Conservation (phyloP, 768 basidiomycete genomes). For the Coprinopsis strossmayeri region DNA sequence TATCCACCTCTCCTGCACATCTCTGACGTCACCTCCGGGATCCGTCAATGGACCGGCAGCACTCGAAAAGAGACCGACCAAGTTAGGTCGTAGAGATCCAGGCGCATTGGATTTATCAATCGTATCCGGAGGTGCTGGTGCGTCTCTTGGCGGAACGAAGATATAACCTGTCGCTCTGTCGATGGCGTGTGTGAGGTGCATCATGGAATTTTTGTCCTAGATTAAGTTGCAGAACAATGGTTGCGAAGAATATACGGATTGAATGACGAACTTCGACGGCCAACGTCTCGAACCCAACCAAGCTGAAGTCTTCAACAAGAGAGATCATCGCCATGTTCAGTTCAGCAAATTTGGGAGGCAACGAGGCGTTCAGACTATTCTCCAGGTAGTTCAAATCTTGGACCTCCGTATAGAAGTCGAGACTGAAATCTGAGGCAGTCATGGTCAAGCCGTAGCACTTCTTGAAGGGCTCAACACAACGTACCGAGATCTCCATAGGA, state of each 20-base stretch:
- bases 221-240: too few relatives aligned
- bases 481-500: constrained; percentile 89
- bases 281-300: constrained; percentile 94
- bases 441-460: background rate
- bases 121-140: constrained; percentile 28
- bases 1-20: constrained; percentile 94
- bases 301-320: constrained; percentile 86
- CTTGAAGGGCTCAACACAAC: constrained; percentile 16
- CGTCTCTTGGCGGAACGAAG: constrained; percentile 54
- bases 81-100: constrained; percentile 50
- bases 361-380: constrained; percentile 56
- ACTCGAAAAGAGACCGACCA: constrained; percentile 59
- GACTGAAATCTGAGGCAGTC: constrained; percentile 73
- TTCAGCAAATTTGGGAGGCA: constrained; percentile 58
- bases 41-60: constrained; percentile 52
- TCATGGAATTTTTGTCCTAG: constrained; percentile 93
- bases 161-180: constrained; percentile 93
- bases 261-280: constrained; percentile 77
- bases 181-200: constrained; percentile 74
- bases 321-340: constrained; percentile 89
- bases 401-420: constrained; percentile 97
- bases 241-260: too few relatives aligned
- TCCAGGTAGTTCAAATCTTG: constrained; percentile 90
- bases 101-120: constrained; percentile 28
- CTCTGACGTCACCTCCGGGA: constrained; percentile 48